A percentile compares a stretch with the other conserved stretches of the same genome.
Conservation (phyloP, 371 early-diverging fungal genomes). For the Apophysomyces elegans region DNA sequence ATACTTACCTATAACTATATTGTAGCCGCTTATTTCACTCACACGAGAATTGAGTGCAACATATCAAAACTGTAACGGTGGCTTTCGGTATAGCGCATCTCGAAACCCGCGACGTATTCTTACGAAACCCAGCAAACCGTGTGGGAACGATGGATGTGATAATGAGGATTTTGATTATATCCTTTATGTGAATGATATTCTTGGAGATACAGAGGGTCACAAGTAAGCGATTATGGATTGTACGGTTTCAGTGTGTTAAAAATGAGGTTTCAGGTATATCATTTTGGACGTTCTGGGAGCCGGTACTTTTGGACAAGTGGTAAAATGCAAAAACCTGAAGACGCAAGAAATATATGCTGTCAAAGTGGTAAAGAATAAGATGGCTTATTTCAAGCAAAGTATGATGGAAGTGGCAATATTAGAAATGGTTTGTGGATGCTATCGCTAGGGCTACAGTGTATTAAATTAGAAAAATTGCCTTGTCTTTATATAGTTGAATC, state of each 20-base stretch:
- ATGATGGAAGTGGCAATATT: conserved; percentile 94
- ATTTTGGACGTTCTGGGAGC: conserved; percentile 91
- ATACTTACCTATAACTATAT: not conserved
- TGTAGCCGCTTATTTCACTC: conserved; percentile 25
- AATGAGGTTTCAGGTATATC: conserved; percentile 57
- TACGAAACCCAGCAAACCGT: conserved; percentile 88
- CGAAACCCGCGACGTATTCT: conserved; percentile 88
- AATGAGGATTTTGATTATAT: conserved; percentile 94
- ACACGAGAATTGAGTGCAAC: conserved; percentile 28
- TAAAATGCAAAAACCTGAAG: conserved; percentile 86
- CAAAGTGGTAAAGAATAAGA: conserved; percentile 96
- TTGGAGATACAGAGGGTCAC: conserved; percentile 73
- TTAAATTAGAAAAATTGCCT: not conserved
- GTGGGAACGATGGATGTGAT: conserved; percentile 88
- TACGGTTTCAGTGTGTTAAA: not conserved
- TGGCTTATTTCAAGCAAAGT: conserved; percentile 93
- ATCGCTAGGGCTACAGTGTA: not conserved
- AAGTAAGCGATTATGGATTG: conserved; percentile 53
- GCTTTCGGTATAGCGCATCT: conserved; percentile 73
- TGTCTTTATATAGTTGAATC: conserved; percentile 66
- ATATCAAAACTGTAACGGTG: conserved; percentile 58
- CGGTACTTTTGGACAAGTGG: conserved; percentile 99
- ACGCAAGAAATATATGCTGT: conserved; percentile 89
- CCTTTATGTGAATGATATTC: conserved; percentile 89
- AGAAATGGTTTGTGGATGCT: conserved; percentile 58